Evolutionary conservation across 768 basidiomycete species (phyloP), one percentile per base, ranked within the genome.

Genomic region (Podaxis rugospora): DNA sequence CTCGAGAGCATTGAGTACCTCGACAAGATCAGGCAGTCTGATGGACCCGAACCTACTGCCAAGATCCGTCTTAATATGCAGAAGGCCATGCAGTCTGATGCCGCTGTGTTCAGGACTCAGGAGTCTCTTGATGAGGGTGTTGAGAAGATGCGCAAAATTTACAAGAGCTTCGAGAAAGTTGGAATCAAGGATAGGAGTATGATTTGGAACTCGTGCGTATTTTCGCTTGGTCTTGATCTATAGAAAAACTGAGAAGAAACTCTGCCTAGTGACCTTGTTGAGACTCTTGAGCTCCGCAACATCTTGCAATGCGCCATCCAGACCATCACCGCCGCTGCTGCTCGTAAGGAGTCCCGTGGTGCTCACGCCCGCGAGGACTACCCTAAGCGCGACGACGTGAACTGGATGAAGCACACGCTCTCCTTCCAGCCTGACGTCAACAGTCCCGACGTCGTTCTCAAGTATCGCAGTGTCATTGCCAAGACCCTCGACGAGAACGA

Each of bases 291-390:
- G 74, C 88, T 98, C 42, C 90, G 95, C 73, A 99, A 98, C 77
- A 79, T 97, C 65, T 83, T 97, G 69, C 95, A 96, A 72, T 92
- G 90, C 70, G 97, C 97, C 62, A 85, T 95, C 62, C 96, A 98
- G 76, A 98, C 97, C 57, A 95, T 98, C 70, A 89, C 88, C 10
- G 87, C 92, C 51, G 94, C 93, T 18, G 91, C 92, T 55, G 94
- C 94, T 57, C 90, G 96, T 68, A 93, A 95, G 78, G 97, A 98
- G 72, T 96, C 94, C 50, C 93, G 97, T 72, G 97, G 97, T 72
- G 97, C 97, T 40, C 97, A 99, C 71, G 97, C 97, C 52, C 93
- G 97, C 67, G 97, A 98, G 76, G 97, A 99, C 74, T 98, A 76
- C 81, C 88, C 94, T n/a, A 95, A 99, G 87, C 94, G 97, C 75